Percentiles rank a stretch among this genome's conserved stretches.
phyloP scores from a whole-genome alignment of 2,329 filamentous ascomycete genomes.

The Ophiocordyceps robertsii region DNA sequence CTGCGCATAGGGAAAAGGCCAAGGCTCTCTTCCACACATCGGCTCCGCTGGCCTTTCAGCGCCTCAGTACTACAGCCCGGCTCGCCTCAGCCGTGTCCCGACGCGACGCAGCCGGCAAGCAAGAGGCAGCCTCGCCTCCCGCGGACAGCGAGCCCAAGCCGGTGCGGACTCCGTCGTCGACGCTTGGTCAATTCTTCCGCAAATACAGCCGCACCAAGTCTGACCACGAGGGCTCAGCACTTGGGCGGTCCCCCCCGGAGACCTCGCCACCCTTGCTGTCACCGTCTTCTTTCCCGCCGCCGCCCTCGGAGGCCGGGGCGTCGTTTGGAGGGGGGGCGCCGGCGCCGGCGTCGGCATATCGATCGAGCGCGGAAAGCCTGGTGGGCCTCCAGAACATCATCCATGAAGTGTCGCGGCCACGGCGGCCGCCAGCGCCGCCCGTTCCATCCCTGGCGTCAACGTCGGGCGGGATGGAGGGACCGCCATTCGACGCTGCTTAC shows the following conservation, averaged over 20 bases:
- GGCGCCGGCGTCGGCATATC: background rate
- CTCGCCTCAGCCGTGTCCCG: background rate
- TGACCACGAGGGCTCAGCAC: background rate
- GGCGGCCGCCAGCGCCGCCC: constrained; percentile 11
- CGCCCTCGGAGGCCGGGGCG: too few relatives aligned
- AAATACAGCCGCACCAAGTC: constrained; percentile 11
- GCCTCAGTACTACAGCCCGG: constrained; percentile 1
- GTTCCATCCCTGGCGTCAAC: constrained; percentile 11
- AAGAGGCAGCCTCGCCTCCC: constrained; percentile 4
- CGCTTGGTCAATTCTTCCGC: constrained; percentile 12
- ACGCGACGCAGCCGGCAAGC: background rate
- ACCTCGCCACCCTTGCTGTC: background rate
- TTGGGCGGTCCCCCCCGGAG: background rate
- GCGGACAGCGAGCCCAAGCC: constrained; percentile 1
- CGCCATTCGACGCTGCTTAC: constrained; percentile 3
- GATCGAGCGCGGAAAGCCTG: constrained; percentile 11
- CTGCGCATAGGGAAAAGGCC: background rate
- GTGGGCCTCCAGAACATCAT: constrained; percentile 11
- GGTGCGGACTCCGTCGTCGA: constrained; percentile 9
- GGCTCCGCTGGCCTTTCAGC: constrained; percentile 1
- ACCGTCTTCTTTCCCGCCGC: background rate
- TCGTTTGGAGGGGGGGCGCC: too few relatives aligned
- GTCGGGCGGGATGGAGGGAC: background rate
- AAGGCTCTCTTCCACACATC: background rate
- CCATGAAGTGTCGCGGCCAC: constrained; percentile 9